A percentile compares a stretch with the other conserved stretches of the same genome.
phyloP scores from a whole-genome alignment of 1,139 yeast species.

The Hanseniaspora sp. region DNA sequence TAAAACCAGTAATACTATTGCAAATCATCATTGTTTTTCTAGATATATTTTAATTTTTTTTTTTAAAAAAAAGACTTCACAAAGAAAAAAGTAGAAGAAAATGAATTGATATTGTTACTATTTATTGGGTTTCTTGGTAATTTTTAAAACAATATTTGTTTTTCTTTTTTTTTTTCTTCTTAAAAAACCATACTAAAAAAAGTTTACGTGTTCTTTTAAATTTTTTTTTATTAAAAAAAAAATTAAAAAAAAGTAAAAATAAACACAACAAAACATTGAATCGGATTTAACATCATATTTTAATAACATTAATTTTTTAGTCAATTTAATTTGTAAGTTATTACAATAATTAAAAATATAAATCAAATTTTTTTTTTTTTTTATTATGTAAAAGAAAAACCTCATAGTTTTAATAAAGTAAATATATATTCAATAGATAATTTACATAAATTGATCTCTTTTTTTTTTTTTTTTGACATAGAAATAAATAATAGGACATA shows the following conservation, averaged over 20 bases:
- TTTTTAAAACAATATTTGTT: no score
- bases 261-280: neutral
- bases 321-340: neutral
- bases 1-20: neutral
- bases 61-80: no score
- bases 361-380: no score
- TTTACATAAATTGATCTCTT: neutral
- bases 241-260: no score
- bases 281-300: neutral
- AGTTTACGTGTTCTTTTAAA: neutral
- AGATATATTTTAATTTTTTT: no score
- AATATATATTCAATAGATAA: conserved; percentile 5
- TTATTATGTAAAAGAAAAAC: no score
- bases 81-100: no score
- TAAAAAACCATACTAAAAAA: neutral
- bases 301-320: neutral
- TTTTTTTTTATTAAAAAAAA: neutral
- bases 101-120: no score
- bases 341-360: no score
- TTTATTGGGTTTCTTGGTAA: no score
- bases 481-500: neutral
- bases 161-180: no score
- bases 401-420: neutral
- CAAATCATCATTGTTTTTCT: neutral
- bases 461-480: neutral